These are phyloP conservation scores for Glycine soja DNA, from an alignment of 306 rosid species.

Conservation along the genomic window DNA sequence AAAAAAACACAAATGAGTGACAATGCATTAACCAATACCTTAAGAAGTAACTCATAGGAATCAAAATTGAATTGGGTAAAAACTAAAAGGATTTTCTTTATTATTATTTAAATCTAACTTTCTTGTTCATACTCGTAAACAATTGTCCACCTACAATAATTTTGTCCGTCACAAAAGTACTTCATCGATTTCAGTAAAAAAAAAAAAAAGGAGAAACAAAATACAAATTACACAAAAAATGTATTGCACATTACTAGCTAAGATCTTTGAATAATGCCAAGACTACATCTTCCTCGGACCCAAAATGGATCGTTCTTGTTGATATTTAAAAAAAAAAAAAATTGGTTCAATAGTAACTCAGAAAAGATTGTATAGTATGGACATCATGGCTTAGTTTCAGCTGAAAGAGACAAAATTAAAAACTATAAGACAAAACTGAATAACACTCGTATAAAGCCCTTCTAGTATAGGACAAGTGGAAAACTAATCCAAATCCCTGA, in stretches of 20 bases:
- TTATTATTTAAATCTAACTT: background rate
- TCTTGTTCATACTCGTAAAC: background rate
- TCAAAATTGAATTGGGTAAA: background rate
- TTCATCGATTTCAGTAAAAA: background rate
- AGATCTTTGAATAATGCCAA: background rate
- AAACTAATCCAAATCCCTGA: background rate
- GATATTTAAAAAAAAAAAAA: background rate
- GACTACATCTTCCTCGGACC: background rate
- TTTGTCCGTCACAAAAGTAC: background rate
- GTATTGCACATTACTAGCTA: background rate
- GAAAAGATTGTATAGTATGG: background rate
- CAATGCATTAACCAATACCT: too few relatives aligned
- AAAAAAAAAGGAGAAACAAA: background rate
- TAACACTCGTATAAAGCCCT: background rate
- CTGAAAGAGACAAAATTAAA: conserved; percentile 37
- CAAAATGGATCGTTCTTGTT: background rate
- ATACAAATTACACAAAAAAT: background rate
- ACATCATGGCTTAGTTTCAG: conserved; percentile 6
- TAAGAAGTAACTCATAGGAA: too few relatives aligned
- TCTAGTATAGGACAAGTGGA: conserved; percentile 20
- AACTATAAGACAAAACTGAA: conserved; percentile 40
- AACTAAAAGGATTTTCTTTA: background rate
- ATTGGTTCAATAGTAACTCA: background rate
- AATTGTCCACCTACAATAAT: background rate
- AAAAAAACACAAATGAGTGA: too few relatives aligned